Base-by-base conservation (phyloP, 2,329 filamentous ascomycete genomes). In the Phyllosticta ampelicida region DNA sequence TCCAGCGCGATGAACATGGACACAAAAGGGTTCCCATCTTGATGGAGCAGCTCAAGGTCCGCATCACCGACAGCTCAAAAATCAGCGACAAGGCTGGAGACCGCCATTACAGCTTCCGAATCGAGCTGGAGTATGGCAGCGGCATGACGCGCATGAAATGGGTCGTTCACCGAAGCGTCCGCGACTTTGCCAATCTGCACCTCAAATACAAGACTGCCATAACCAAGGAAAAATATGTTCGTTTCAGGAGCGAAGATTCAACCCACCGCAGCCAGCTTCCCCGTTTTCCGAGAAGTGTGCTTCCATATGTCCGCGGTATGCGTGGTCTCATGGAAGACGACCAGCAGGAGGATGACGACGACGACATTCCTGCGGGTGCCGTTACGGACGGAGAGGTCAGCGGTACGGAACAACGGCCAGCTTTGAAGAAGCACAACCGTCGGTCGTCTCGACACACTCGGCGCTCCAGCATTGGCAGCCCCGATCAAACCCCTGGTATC, bases 101-200 rank as follows among this genome's bases (percentile, higher is more conserved):
- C 66, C 74, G 91, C 28, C 94, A 97, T 71, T 85, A 89, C 67
- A 80, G 94, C 9, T 96, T 97, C 71, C 86, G 86, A 51, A 91
- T 99, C 58, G 90, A 96, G 65, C 78, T 99, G 16, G 94, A 99
- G 70, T 99, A 99, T 70, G 94, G 94, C 13, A 97, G 89, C 68
- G 95, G 94, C 0, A 83, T 94, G 58, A 96, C 92, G 57, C 83
- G 94, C 59, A 97, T 99, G 95, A 89, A 89, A 68, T 99, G 94
- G 94, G 86, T 89, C 18, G 89, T 99, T 60, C 85, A 90, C 66
- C 83, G 94, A 56, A 91, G 89, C 9, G 81, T 97, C 48, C 81
- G 84, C 65, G 94, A 99, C 69, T 96, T 99, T 65, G 84, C 89
- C 65, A 95, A 96, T 65, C 77, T 99, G 36, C 94, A 99, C 73